These are phyloP conservation scores for Coemansia reversa DNA, from an alignment of 192 early-diverging fungal species.

Conservation along the genomic window DNA sequence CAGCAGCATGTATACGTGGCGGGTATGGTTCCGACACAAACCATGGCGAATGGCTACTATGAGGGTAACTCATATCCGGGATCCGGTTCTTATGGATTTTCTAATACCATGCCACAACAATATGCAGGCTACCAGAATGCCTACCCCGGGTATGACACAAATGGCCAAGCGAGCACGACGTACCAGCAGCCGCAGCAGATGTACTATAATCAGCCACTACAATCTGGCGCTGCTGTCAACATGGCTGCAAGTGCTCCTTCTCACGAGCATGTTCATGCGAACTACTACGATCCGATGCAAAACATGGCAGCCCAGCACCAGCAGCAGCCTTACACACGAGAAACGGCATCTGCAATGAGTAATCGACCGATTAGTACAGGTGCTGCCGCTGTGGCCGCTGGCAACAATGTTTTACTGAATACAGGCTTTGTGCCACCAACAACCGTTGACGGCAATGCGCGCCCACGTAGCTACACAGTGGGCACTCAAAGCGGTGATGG, in stretches of 20 bases:
- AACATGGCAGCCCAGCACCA: conserved; percentile 10
- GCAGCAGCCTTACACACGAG: conserved; percentile 5
- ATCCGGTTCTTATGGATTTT: background rate
- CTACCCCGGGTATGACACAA: background rate
- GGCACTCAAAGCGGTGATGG: conserved; percentile 8
- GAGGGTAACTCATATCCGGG: background rate
- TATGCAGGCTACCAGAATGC: background rate
- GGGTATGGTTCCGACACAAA: no score
- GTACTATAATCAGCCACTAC: background rate
- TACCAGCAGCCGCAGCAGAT: conserved; percentile 6
- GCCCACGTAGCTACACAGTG: conserved; percentile 42
- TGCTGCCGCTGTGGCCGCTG: background rate
- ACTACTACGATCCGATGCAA: conserved; percentile 25
- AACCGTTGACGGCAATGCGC: background rate
- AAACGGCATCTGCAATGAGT: background rate
- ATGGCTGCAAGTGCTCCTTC: background rate
- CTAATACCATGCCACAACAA: background rate
- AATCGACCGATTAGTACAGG: conserved; percentile 5
- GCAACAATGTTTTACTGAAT: background rate
- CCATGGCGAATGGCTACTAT: background rate
- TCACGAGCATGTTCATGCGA: conserved; percentile 23
- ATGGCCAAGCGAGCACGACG: background rate
- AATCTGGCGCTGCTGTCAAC: conserved; percentile 4
- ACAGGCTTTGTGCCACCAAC: conserved; percentile 4
- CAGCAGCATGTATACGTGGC: background rate